Evolutionary conservation across 768 basidiomycete genomes (phyloP), one percentile per base, ranked within the genome.

Genomic region (Pleurotus platypus): DNA sequence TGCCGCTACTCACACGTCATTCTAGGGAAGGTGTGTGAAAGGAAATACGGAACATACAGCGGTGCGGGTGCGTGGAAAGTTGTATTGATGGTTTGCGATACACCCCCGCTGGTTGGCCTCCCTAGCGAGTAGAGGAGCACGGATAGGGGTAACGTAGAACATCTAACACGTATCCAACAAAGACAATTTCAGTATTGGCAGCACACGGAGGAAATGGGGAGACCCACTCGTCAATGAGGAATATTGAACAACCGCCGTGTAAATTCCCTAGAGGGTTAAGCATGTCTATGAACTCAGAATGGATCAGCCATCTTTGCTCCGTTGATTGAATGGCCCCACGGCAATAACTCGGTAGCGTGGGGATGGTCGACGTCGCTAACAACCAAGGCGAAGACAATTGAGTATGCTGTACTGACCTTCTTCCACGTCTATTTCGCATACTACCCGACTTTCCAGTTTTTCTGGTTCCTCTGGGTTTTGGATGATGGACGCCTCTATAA

Each of bases 201-300:
- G 11, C 48, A 16, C 24, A 13, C 20, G 47, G 2, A 26, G 24
- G 46, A 9, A 5, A 49, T n/a, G 24, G 53, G 27, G 47, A 15
- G 15, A 72, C 77, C 26, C 46, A 80, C 84, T 75, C 61, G 66
- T 85, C 83, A 40, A 84, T 75, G 3, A 86, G 66, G 53, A 78
- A 73, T 0, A 80, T 82, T 2, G 78, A 73, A 60, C 83, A 85
- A 16, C 76, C 82, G 24, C 83, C 84, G 47, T 86, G 84, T 1
- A 85, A 61, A 42, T 65, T 73, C n/a, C 74, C 74, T 3, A 48
- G 60, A 16, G 69, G 72, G 58, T 84, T 84, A 7, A 84, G 50
- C 82, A 85, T 84, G 58, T 85, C 83, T 85, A 49, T 20, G 4
- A 12, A 1, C 16, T 3, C 18, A 26, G 49, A 39, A 15, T 15